Evolutionary conservation across 2,329 filamentous ascomycete genomes (phyloP).

Genomic region (Aspergillus fructus): DNA sequence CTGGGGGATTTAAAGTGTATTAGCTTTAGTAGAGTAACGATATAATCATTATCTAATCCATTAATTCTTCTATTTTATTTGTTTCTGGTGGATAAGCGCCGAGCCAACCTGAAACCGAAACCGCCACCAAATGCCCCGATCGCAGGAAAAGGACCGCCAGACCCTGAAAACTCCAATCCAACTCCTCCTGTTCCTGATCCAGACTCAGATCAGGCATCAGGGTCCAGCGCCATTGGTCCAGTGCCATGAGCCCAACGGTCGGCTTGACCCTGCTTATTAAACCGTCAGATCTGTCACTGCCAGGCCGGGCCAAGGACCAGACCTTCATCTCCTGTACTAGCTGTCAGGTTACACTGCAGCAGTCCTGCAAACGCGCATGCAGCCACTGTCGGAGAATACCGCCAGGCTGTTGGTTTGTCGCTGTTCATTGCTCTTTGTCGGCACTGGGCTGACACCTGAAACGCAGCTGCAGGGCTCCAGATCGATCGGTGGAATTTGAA

Average conservation of each 20-base stretch:
- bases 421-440: background rate
- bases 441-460: background rate
- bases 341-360: background rate
- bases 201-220: background rate
- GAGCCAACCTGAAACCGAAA: background rate
- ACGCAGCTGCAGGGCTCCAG: background rate
- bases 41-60: too few species aligned
- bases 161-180: background rate
- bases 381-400: background rate
- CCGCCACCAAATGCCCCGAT: background rate
- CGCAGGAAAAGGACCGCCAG: background rate
- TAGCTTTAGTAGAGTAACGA: too few species aligned
- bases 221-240: background rate
- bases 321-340: too few species aligned
- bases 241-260: background rate
- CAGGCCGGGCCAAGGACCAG: too few species aligned
- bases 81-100: background rate
- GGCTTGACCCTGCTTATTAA: background rate
- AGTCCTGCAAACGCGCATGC: background rate
- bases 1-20: constrained; percentile 41
- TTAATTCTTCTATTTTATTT: too few species aligned
- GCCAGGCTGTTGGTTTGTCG: background rate
- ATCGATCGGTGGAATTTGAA: background rate
- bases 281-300: background rate
- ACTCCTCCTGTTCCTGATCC: background rate